Base-by-base conservation (phyloP, 2,329 filamentous ascomycete genomes). In the Corynespora cassiicola region DNA sequence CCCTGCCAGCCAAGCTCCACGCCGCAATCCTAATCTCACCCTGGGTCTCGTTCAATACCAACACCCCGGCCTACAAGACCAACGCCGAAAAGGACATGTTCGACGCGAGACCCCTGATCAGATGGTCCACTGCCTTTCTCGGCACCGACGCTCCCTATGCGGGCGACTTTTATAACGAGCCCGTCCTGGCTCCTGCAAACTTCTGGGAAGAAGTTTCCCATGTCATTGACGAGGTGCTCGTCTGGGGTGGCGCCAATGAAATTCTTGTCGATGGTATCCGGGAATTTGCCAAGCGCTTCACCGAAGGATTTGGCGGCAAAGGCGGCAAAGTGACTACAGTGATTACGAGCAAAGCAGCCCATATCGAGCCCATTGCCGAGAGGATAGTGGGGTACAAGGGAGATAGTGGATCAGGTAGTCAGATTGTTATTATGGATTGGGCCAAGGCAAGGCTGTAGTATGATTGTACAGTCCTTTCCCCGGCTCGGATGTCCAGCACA, bases 221-320 rank as follows among this genome's bases (percentile, higher is more conserved):
- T 21, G 45, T 68, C 2, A 61, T 79, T 3, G 64, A 70, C 14
- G 69, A 75, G 26, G 66, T 83, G 1, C 52, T 82, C 16, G 68
- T 85, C 5, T 75, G 76, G 46, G 77, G 69, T 2, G 82, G 82
- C 1, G 74, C 68, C 1, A 73, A 77, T 31, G 82, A 85, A 63
- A 67, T 82, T 10, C 45, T 85, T 17, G 62, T 81, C 21, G 81
- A 82, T 47, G 70, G 75, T 10, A 82, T 85, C 32, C 54, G 71
- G 31, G 70, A 74, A 14, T 75, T 83, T 46, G 70, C 68, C 15
- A 58, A 63, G 30, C 77, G 71, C 39, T 66, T 83, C 17, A 69
- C 71, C 48, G 63, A 68, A 20, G 69, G 69, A 5, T 67, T 67
- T 45, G 54, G 61, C 2, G 43, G 45, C 2, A 51, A 47, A 10